Evolutionary conservation across 495 filamentous ascomycete genomes (phyloP), one percentile per base, ranked within the genome.

Genomic region (Penicillium flavigenum): DNA sequence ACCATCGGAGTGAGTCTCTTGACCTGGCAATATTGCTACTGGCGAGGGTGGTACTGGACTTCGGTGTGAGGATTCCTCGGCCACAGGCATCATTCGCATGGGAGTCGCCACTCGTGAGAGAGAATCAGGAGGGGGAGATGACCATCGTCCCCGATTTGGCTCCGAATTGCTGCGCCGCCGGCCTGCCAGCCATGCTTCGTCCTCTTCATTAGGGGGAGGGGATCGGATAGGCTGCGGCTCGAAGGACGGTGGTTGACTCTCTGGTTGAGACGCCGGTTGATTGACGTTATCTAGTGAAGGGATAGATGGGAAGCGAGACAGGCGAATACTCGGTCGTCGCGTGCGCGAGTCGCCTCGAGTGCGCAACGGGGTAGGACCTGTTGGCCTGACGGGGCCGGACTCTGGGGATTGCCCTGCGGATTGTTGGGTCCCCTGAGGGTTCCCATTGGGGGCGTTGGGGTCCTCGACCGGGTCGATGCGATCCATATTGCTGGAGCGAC

Each of bases 151-250:
- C 16, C 64, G 74, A 45, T 70, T 75, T 27, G 77, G 77, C 47
- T 78, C 77, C 14, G 77, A 79, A 47, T 45, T 77, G 61, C 77
- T 79, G 61, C 77, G 77, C 32, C 77, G 75, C 49, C 77, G 72
- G 27, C 64, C 66, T 16, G 56, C 64, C 29, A 71, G 61, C 60
- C 63, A 59, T 20, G 65, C 54, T 50, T 76, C 70, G 47, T 72
- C 70, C 45, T 75, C 72, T 36, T 70, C 66, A 6, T 27, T 58
- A 22, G 48, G 47, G 1, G 58, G 61, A 8, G 58, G 60, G 16
- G 65, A 67, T 31, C 43, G 55, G 16, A 65, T 47, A 8, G 61
- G 36, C 41, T 61, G 57, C 20, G 59, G 56, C 11, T 59, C 17
- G 9, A 63, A 41, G 10, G 52, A 31, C 5, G 55, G 36, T 8